phyloP scores from a whole-genome alignment of 2,329 filamentous ascomycete species.

The Botrytis fabae region DNA sequence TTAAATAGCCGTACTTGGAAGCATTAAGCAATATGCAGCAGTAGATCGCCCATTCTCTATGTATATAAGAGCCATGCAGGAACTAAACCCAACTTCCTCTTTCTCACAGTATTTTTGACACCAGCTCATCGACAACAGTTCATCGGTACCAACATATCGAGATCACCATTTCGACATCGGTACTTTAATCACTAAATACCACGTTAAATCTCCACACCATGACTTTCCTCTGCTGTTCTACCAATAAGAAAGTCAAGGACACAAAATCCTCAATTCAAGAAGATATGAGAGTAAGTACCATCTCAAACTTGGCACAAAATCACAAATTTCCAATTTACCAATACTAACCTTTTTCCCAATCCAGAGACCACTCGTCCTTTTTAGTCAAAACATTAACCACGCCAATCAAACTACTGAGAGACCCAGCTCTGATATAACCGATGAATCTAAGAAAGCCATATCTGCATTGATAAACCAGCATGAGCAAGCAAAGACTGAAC shows the following conservation, averaged over 20 bases:
- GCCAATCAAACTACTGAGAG: background rate
- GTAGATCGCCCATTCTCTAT: background rate
- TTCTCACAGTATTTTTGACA: background rate
- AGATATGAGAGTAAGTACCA: slow-evolving; percentile 4
- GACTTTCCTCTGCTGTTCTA: background rate
- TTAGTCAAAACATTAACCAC: background rate
- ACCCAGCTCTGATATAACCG: background rate
- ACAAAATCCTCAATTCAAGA: background rate
- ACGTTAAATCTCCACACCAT: background rate
- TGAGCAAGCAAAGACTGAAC: background rate
- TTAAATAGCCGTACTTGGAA: background rate
- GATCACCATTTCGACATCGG: background rate
- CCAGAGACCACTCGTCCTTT: background rate
- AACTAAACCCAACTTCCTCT: background rate
- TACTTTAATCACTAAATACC: background rate
- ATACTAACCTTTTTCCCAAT: background rate
- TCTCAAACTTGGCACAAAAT: background rate
- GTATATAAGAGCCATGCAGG: background rate
- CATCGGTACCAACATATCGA: background rate
- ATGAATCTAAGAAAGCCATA: slow-evolving; percentile 10
- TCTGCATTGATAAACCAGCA: slow-evolving; percentile 1
- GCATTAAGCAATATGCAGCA: background rate
- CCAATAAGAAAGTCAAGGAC: background rate
- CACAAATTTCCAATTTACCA: background rate
- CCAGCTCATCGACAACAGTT: background rate